Percentiles rank a stretch among this genome's conserved stretches.
phyloP scores from a whole-genome alignment of 2,329 filamentous ascomycete genomes.

The Dactylellina haptotyla region DNA sequence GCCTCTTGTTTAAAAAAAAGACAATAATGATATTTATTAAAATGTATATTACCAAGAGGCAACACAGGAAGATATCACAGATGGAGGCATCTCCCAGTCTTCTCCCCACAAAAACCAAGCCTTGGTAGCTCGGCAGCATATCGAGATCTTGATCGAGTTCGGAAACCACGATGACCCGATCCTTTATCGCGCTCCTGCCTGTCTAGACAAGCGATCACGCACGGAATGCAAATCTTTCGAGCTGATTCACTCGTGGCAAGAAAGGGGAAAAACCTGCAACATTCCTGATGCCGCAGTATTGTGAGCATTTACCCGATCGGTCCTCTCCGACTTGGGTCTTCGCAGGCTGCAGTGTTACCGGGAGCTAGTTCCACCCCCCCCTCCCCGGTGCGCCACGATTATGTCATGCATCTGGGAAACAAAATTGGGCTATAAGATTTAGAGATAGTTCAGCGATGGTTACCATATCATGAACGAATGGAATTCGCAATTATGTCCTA shows the following conservation, averaged over 20 bases:
- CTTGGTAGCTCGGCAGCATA: no score
- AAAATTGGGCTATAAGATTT: no score
- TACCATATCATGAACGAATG: no score
- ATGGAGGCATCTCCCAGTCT: no score
- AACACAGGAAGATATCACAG: no score
- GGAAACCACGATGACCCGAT: background rate
- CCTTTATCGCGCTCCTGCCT: background rate
- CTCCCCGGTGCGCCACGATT: background rate
- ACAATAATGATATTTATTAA: no score
- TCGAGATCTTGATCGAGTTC: conserved; percentile 5
- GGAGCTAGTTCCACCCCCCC: background rate
- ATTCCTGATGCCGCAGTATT: conserved; percentile 7
- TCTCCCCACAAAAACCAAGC: no score
- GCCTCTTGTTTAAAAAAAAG: no score
- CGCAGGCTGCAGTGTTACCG: background rate
- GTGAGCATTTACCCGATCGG: conserved; percentile 6
- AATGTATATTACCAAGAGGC: no score
- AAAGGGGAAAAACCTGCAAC: no score
- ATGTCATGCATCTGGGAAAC: background rate
- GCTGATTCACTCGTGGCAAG: background rate
- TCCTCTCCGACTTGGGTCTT: background rate
- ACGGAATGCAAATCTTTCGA: conserved; percentile 12
- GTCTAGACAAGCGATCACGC: background rate
- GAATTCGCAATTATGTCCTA: no score
- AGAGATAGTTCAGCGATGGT: no score